These are phyloP conservation scores for Arctium lappa DNA, from an alignment of 129 eudicot genomes.

Conservation along the genomic window DNA sequence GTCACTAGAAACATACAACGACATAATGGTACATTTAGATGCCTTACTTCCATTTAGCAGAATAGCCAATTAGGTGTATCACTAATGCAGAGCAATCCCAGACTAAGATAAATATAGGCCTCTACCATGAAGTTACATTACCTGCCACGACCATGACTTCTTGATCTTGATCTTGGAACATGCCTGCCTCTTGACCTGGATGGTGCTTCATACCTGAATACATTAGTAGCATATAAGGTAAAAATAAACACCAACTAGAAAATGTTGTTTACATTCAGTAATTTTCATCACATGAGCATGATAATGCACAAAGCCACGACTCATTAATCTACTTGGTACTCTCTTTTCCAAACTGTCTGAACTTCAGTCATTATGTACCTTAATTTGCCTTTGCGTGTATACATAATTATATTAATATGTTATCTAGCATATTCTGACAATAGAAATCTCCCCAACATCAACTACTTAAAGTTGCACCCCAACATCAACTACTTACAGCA, in stretches of 20 bases:
- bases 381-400: neutral
- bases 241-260: neutral
- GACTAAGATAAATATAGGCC: neutral
- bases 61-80: too few species aligned
- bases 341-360: neutral
- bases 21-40: too few species aligned
- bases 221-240: neutral
- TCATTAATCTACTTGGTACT: neutral
- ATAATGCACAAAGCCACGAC: neutral
- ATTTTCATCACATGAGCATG: neutral
- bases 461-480: neutral
- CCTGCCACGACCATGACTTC: slow-evolving; percentile 88
- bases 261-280: neutral
- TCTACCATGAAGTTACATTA: slow-evolving; percentile 14
- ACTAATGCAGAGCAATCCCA: neutral
- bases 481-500: neutral
- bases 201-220: slow-evolving; percentile 54
- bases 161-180: slow-evolving; percentile 26
- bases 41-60: too few species aligned
- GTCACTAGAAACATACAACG: too few species aligned
- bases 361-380: neutral
- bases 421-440: neutral
- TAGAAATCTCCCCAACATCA: neutral
- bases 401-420: neutral
- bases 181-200: slow-evolving; percentile 53